A percentile compares a stretch with the other conserved stretches of the same genome.
Evolutionary conservation across 108 stramenopile genomes (phyloP).

Genomic region (Skeletonema tropicum): DNA sequence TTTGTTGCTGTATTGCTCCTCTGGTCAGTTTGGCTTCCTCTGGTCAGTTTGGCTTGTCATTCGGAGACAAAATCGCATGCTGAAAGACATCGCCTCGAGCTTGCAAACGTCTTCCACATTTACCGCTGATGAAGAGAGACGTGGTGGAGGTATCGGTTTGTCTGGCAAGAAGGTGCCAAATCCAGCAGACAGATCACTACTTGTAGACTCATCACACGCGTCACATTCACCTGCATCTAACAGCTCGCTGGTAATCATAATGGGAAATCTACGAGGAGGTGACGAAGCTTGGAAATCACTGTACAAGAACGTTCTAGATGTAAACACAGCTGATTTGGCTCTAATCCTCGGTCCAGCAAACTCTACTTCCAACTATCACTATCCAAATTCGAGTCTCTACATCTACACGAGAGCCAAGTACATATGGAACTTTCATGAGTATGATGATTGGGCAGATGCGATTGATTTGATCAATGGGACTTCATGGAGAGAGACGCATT

Average conservation of each 20-base stretch:
- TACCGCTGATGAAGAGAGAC: not conserved
- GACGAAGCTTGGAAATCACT: slow-evolving; percentile 51
- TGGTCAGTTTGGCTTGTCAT: not conserved
- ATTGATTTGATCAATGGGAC: slow-evolving; percentile 51
- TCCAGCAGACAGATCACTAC: not conserved
- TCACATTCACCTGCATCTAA: not conserved
- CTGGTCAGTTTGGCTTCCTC: too few species aligned
- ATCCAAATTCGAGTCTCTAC: slow-evolving; percentile 24
- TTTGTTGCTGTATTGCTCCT: not conserved
- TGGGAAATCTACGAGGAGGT: slow-evolving; percentile 55
- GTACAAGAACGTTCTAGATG: slow-evolving; percentile 51
- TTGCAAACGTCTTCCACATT: not conserved
- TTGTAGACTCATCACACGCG: too few species aligned
- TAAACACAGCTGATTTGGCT: slow-evolving; percentile 50
- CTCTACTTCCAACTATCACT: not conserved
- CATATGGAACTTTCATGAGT: slow-evolving; percentile 39
- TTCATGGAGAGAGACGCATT: too few species aligned
- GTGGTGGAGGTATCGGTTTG: not conserved
- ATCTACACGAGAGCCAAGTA: slow-evolving; percentile 45
- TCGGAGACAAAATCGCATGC: not conserved
- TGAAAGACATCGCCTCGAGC: not conserved
- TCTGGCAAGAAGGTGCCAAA: not conserved
- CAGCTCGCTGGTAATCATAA: slow-evolving; percentile 44
- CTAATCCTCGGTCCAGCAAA: slow-evolving; percentile 33
- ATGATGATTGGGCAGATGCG: slow-evolving; percentile 55